These are phyloP conservation scores for Suillus alpinus DNA, from an alignment of 768 basidiomycete species.

Conservation along the genomic window DNA sequence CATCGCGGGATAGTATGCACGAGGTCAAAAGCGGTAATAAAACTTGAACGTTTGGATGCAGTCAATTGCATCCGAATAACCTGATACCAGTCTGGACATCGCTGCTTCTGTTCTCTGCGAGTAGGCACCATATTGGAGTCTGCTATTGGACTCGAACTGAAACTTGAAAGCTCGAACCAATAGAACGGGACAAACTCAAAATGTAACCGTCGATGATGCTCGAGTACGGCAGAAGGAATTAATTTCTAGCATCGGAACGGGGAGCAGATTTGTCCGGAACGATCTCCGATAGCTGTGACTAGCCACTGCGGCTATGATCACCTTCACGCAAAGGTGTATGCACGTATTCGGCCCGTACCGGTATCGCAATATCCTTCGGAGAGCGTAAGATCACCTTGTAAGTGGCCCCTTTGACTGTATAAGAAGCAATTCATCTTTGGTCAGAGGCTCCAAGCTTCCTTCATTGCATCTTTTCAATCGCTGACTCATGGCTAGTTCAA, in stretches of 20 bases:
- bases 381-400: neutral
- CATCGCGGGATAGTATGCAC: slow-evolving; percentile 54
- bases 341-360: no score
- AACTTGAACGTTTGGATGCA: slow-evolving; percentile 65
- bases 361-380: neutral
- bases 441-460: neutral
- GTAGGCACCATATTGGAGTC: neutral
- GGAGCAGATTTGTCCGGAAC: neutral
- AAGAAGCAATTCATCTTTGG: neutral
- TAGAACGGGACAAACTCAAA: neutral
- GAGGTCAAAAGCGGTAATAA: slow-evolving; percentile 68
- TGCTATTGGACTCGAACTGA: neutral
- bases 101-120: neutral
- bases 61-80: neutral
- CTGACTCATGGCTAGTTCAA: neutral
- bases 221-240: neutral
- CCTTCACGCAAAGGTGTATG: neutral
- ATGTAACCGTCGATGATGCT: neutral
- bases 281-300: neutral
- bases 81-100: neutral
- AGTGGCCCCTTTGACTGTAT: neutral
- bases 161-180: neutral
- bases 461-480: neutral
- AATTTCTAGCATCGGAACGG: neutral
- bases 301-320: neutral